Evolutionary conservation across 2,329 filamentous ascomycete genomes (phyloP), one percentile per base, ranked within the genome.

Genomic region (Cadophora gregata): DNA sequence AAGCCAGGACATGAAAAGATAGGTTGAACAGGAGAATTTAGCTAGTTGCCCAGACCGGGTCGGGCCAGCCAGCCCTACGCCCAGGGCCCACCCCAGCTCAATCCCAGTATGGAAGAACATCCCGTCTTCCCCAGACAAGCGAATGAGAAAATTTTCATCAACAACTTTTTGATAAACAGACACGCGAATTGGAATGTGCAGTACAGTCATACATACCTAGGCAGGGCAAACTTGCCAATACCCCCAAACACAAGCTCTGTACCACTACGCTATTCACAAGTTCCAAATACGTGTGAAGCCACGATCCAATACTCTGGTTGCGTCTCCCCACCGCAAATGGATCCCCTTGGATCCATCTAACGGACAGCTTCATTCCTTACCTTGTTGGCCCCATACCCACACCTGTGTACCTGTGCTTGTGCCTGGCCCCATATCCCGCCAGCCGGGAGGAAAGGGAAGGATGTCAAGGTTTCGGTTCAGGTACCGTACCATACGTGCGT

Each of bases 251-350:
- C 24, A 60, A 24, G 31, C 4, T 42, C 19, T 19, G n/a, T 42
- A 24, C 5, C 9, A n/a, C n/a, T 36, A 31, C 31, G 33, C 33
- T 25, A 38, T 33, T 16, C 31, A 8, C 14, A 25, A 2, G 33
- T 12, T 25, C 38, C 33, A 31, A 29, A 53, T 60, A 60, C 58
- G 58, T 60, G 58, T 60, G 29, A 14, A 45, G 58, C 58, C 58
- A 60, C 58, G 58, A 60, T 60, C 58, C 58, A 60, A 60, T 60
- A 24, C 55, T 42, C 33, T 58, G 55, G 55, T 42, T 14, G 5
- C 31, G 24, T 42, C 33, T 38, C 55, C 33, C 31, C 55, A 58
- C 21, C 21, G 7, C 29, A 38, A 36, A n/a, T 42, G 55, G 31
- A 58, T 38, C 31, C 33, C 31, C n/a, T 58, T 16, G 31, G 16